Conservation (phyloP, 2,329 filamentous ascomycete species). For the Nothophoma quercina region DNA sequence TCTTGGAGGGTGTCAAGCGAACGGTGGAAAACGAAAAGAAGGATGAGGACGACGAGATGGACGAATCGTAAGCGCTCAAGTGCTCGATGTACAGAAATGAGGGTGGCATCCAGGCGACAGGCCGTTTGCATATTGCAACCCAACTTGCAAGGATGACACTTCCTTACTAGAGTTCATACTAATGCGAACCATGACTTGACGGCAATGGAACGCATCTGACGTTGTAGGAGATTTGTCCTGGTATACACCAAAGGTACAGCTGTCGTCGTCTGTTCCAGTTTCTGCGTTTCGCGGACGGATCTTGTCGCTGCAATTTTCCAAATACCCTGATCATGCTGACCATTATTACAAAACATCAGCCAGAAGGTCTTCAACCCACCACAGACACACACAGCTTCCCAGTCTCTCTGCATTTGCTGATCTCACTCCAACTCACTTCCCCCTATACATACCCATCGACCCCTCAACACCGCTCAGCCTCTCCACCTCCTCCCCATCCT, state of each 20-base stretch:
- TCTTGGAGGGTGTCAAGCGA: constrained; percentile 87
- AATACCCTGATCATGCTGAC: no score
- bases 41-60: constrained; percentile 42
- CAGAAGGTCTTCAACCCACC: no score
- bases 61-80: constrained; percentile 33
- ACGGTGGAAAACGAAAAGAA: constrained; percentile 66
- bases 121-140: background rate
- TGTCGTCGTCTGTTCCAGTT: no score
- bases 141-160: background rate
- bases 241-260: no score
- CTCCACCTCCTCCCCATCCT: constrained; percentile 27
- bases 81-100: background rate
- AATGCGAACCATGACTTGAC: constrained; percentile 2
- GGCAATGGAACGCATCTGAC: no score
- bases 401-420: no score
- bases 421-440: background rate
- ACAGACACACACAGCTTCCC: no score
- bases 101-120: background rate
- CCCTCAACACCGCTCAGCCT: constrained; percentile 27
- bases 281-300: no score
- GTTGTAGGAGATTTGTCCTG: no score
- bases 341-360: no score
- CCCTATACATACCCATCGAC: constrained; percentile 12
- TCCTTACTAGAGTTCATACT: constrained; percentile 2
- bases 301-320: no score